Evolutionary conservation across 2,329 filamentous ascomycete species (phyloP).

Genomic region (Xylariaceae sp.): DNA sequence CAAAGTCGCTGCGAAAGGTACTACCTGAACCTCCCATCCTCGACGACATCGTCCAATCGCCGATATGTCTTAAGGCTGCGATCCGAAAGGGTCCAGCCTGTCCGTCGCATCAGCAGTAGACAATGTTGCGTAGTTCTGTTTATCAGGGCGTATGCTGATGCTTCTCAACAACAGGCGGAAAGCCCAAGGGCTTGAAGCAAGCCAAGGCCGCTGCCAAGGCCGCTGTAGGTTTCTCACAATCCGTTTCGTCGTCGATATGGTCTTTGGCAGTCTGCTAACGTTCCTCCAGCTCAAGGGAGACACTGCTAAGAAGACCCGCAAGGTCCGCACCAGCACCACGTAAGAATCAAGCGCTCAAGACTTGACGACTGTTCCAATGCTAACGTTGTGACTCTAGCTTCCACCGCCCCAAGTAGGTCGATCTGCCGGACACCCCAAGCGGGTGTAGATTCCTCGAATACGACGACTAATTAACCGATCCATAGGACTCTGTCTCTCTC

Average conservation of each 20-base stretch:
- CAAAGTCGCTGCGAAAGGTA: conserved; percentile 46
- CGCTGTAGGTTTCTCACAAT: conserved; percentile 50
- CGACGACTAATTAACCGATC: conserved; percentile 1
- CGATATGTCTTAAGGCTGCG: conserved; percentile 12
- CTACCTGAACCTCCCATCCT: conserved; percentile 23
- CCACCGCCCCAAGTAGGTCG: conserved; percentile 75
- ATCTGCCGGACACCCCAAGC: conserved; percentile 42
- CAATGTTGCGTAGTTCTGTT: conserved; percentile 68
- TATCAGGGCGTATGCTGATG: conserved; percentile 67
- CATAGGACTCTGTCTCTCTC: conserved; percentile 17
- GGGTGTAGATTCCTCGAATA: background rate
- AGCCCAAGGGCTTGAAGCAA: conserved; percentile 68
- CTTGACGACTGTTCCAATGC: background rate
- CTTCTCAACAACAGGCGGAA: conserved; percentile 49
- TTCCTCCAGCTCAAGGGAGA: conserved; percentile 34
- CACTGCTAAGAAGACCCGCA: conserved; percentile 75
- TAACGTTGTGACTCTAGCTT: conserved; percentile 44
- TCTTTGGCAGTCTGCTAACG: conserved; percentile 6
- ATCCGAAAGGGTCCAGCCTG: conserved; percentile 20
- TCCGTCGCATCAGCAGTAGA: conserved; percentile 60
- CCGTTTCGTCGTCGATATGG: conserved; percentile 62
- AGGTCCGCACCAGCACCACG: conserved; percentile 84
- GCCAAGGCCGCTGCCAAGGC: conserved; percentile 93
- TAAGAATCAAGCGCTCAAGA: background rate
- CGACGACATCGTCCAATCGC: conserved; percentile 13